These are phyloP conservation scores for Litchi chinensis DNA, from an alignment of 345 rosid genomes.

Conservation along the genomic window DNA sequence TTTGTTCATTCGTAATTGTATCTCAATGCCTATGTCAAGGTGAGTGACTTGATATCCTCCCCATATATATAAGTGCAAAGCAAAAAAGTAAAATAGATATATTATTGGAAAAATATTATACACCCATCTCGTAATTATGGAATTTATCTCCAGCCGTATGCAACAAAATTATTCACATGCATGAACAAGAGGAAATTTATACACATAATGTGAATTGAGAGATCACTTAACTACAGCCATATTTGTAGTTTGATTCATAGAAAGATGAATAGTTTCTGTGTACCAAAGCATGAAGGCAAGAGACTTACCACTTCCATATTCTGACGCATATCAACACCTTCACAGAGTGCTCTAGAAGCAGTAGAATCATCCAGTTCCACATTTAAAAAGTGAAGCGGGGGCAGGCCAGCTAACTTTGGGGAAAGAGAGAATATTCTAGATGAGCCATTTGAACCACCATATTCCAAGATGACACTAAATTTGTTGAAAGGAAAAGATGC, in stretches of 20 bases:
- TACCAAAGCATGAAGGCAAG: conserved; percentile 1
- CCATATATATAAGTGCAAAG: neutral
- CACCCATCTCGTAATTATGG: neutral
- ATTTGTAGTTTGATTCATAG: conserved; percentile 8
- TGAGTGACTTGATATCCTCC: neutral
- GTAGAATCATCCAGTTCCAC: conserved; percentile 47
- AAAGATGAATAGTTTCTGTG: conserved; percentile 1
- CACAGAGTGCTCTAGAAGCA: conserved; percentile 51
- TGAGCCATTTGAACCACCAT: conserved; percentile 52
- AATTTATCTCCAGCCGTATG: neutral
- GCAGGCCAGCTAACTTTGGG: conserved; percentile 31
- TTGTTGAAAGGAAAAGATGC: conserved; percentile 50
- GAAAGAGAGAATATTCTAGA: conserved; percentile 42
- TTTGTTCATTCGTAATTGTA: neutral
- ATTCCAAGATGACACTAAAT: conserved; percentile 58
- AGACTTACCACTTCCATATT: conserved; percentile 36
- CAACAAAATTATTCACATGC: neutral
- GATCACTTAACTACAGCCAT: conserved; percentile 6
- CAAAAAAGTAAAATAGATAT: neutral
- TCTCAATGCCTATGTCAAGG: neutral
- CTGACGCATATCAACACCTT: conserved; percentile 49
- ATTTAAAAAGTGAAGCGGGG: conserved; percentile 53
- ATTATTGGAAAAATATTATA: neutral
- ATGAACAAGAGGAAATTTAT: conserved; percentile 7
- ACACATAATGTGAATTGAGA: neutral